Percentiles rank a stretch among this genome's conserved stretches.
phyloP scores from a whole-genome alignment of 1,284 basidiomycete species.

The Malassezia obtusa region DNA sequence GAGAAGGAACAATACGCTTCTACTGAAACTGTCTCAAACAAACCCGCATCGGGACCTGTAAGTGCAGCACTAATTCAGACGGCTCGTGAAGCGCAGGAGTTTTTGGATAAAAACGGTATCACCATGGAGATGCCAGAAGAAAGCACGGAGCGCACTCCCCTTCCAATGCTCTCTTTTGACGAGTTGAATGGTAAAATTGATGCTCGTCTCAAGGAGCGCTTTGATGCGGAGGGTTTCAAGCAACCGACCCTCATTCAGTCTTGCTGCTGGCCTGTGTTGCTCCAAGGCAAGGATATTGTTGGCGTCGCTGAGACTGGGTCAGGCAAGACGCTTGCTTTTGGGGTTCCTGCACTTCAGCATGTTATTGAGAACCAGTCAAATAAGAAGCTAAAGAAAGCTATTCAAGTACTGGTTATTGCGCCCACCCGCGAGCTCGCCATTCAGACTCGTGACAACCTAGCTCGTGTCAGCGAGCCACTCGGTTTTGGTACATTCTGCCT shows the following conservation, averaged over 20 bases:
- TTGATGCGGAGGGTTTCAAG: slow-evolving; percentile 63
- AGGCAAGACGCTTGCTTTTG: slow-evolving; percentile 94
- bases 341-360: slow-evolving; percentile 71
- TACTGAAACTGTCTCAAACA: not conserved
- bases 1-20: not conserved
- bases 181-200: slow-evolving; percentile 61
- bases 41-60: not conserved
- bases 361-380: slow-evolving; percentile 23
- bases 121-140: slow-evolving; percentile 44
- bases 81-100: slow-evolving; percentile 31
- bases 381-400: slow-evolving; percentile 47
- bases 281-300: slow-evolving; percentile 75
- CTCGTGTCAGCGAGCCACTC: slow-evolving; percentile 65
- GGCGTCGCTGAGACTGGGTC: slow-evolving; percentile 87
- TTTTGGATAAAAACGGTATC: slow-evolving; percentile 40
- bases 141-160: slow-evolving; percentile 51
- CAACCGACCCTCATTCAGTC: slow-evolving; percentile 92
- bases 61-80: slow-evolving; percentile 34
- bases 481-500: slow-evolving; percentile 72
- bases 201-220: slow-evolving; percentile 52
- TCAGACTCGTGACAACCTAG: slow-evolving; percentile 81
- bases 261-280: slow-evolving; percentile 82
- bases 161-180: slow-evolving; percentile 63
- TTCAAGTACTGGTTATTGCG: slow-evolving; percentile 75
- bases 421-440: slow-evolving; percentile 90